Evolutionary conservation across 2,329 filamentous ascomycete species (phyloP).

Genomic region (Penicillium sp.): DNA sequence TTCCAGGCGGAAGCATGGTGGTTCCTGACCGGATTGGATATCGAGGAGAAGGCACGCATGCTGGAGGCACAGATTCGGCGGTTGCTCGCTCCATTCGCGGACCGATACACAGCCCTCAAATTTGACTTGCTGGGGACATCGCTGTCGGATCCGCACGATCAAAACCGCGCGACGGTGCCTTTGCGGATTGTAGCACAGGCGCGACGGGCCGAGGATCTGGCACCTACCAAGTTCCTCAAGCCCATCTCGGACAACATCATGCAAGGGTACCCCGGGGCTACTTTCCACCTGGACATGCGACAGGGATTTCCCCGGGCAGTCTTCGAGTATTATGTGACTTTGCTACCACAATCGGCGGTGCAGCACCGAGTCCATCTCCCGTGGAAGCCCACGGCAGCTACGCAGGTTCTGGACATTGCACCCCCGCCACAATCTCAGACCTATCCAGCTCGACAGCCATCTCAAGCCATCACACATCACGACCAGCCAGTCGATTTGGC

Average conservation of each 20-base stretch:
- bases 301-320: slow-evolving; percentile 38
- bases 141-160: slow-evolving; percentile 39
- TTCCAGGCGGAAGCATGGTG: slow-evolving; percentile 53
- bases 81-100: slow-evolving; percentile 37
- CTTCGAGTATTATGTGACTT: slow-evolving; percentile 36
- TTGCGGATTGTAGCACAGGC: slow-evolving; percentile 54
- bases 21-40: slow-evolving; percentile 51
- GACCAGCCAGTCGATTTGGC: slow-evolving; percentile 14
- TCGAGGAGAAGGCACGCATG: slow-evolving; percentile 51
- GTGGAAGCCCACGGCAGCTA: slow-evolving; percentile 31
- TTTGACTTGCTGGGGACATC: slow-evolving; percentile 38
- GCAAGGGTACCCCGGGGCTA: slow-evolving; percentile 44
- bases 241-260: slow-evolving; percentile 46
- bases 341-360: slow-evolving; percentile 31
- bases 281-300: slow-evolving; percentile 39
- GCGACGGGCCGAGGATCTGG: slow-evolving; percentile 39
- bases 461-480: slow-evolving; percentile 21
- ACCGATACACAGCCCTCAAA: slow-evolving; percentile 35
- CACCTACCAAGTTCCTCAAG: slow-evolving; percentile 38
- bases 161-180: slow-evolving; percentile 48
- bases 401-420: slow-evolving; percentile 22
- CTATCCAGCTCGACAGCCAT: slow-evolving; percentile 26
- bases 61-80: slow-evolving; percentile 50
- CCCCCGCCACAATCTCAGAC: slow-evolving; percentile 25
- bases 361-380: slow-evolving; percentile 30